These are phyloP conservation scores for Yamadazyma paraphyllophila DNA, from an alignment of 805 yeast genomes.

Conservation along the genomic window DNA sequence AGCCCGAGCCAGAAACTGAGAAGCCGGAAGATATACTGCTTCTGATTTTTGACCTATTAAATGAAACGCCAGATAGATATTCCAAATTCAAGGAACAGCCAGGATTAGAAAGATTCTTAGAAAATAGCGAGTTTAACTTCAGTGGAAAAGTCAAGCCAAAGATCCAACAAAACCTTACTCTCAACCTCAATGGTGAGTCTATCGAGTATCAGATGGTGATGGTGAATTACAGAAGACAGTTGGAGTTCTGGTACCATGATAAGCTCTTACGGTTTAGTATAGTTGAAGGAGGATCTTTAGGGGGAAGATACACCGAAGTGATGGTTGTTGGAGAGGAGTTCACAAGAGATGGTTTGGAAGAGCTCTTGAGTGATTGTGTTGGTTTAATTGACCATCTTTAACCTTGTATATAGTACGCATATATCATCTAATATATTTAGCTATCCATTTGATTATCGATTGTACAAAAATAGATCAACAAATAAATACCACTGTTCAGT, in stretches of 20 bases:
- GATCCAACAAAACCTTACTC: slow-evolving; percentile 38
- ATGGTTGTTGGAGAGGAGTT: slow-evolving; percentile 40
- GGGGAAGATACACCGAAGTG: slow-evolving; percentile 53
- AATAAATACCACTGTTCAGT: too few relatives aligned
- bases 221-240: slow-evolving; percentile 43
- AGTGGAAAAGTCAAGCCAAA: slow-evolving; percentile 32
- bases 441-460: too few relatives aligned
- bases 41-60: slow-evolving; percentile 7
- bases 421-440: too few relatives aligned
- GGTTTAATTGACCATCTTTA: slow-evolving; percentile 8
- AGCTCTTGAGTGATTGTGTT: slow-evolving; percentile 23
- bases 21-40: slow-evolving; percentile 2
- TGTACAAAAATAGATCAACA: too few relatives aligned
- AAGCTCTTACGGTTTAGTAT: slow-evolving; percentile 41
- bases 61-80: slow-evolving; percentile 24
- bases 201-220: slow-evolving; percentile 46
- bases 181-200: slow-evolving; percentile 35
- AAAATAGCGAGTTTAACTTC: slow-evolving; percentile 37
- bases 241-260: slow-evolving; percentile 39
- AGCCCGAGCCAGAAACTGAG: slow-evolving; percentile 1
- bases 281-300: slow-evolving; percentile 58
- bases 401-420: slow-evolving; percentile 11
- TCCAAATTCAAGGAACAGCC: slow-evolving; percentile 37
- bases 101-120: slow-evolving; percentile 41
- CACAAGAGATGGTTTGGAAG: slow-evolving; percentile 21